Conservation (phyloP, 2,329 filamentous ascomycete genomes). For the Leptodontidium sp. region DNA sequence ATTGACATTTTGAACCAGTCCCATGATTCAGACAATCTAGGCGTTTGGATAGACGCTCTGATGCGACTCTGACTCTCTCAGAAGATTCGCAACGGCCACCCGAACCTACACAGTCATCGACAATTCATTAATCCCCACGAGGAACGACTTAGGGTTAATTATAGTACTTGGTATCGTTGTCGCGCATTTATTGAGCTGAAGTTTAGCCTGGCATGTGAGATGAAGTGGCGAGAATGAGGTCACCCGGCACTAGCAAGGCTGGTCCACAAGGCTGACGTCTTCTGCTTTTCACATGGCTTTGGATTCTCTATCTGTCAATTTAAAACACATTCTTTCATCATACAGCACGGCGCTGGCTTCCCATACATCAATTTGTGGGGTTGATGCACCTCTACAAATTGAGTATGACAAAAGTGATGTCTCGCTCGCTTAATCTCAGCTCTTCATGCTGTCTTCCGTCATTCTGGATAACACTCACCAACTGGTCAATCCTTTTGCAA, state of each 20-base stretch:
- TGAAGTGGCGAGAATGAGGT: conserved; percentile 29
- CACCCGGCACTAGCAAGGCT: conserved; percentile 25
- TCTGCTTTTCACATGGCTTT: background rate
- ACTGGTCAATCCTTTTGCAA: too few relatives aligned
- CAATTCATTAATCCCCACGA: background rate
- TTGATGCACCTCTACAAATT: too few relatives aligned
- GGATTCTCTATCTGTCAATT: too few relatives aligned
- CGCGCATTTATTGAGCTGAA: background rate
- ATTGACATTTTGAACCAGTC: too few relatives aligned
- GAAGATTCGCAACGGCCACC: background rate
- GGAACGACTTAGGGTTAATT: background rate
- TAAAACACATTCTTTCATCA: too few relatives aligned
- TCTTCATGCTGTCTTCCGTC: too few relatives aligned
- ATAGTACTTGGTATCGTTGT: background rate
- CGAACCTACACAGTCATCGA: too few relatives aligned
- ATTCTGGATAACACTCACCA: too few relatives aligned
- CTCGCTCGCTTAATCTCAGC: too few relatives aligned
- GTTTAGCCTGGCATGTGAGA: conserved; percentile 22
- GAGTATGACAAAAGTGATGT: too few relatives aligned
- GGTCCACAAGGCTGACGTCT: conserved; percentile 18
- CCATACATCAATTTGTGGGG: background rate
- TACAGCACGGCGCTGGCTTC: background rate
- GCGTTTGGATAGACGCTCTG: background rate
- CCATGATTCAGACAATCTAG: background rate
- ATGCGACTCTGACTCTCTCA: background rate